Base-by-base conservation (phyloP, 2,329 filamentous ascomycete species). In the Fusarium buxicola region DNA sequence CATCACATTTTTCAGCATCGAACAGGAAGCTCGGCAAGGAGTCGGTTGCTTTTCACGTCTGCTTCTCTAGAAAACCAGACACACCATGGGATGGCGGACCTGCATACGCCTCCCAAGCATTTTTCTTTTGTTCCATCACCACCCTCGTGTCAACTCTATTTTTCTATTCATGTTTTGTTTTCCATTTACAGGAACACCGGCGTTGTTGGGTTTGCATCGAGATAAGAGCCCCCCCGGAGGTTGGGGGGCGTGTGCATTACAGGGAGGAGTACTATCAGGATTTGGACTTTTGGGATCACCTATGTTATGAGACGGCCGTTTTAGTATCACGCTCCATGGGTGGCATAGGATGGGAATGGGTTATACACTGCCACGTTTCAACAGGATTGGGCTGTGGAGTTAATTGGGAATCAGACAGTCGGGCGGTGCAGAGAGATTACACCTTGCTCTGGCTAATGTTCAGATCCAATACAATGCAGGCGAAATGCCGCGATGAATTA, bases 21-120 rank as follows among this genome's bases (percentile, higher is more conserved):
- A 55, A 66, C 69, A 67, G 60, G 55, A 64, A 60, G 46, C 30
- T 62, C 28, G 66, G 66, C 60, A 56, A 44, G 68, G 68, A 66
- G 68, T 69, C 52, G 39, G 44, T 49, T 63, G 28, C 39, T 56
- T 40, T 60, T 36, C 47, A 50, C 40, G 50, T 55, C 46, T 63
- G 52, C 40, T 55, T 55, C 61, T 46, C 15, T 60, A 51, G 49
- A 66, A 46, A 61, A 54, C 27, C 61, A 69, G 63, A 68, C 60
- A 63, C 55, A 70, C 51, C 51, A 41, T 32, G 53, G 65, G 65
- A 57, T 25, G 52, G 30, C 21, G 32, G 5, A 54, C 7, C 27
- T 34, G n/a, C 44, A 49, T 15, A 16, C 16, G 35, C 47, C 50
- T 28, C 49, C 51, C 65, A 38, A 52, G 38, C 45, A 58, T 59